These are phyloP conservation scores for Whalleya microplaca DNA, from an alignment of 2,329 filamentous ascomycete genomes.

Conservation along the genomic window DNA sequence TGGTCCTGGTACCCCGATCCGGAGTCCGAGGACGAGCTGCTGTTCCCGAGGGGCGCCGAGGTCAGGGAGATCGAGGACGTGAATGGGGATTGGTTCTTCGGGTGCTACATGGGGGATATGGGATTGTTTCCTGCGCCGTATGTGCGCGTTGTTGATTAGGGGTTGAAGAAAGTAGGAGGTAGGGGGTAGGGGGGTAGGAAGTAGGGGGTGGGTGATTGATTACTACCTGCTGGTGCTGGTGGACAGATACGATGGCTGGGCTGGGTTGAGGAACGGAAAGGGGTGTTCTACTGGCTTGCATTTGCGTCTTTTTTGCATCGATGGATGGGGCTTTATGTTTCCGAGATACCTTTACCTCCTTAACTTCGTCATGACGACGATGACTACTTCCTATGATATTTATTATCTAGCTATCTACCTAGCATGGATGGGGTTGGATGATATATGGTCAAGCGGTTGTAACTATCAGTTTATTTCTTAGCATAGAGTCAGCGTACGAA, in stretches of 20 bases:
- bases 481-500: no score
- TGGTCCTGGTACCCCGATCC: slow-evolving; percentile 80
- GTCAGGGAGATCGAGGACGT: slow-evolving; percentile 83
- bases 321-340: background rate
- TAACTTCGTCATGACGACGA: no score
- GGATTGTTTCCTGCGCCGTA: slow-evolving; percentile 83
- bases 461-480: no score
- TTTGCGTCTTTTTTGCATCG: background rate
- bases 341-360: background rate
- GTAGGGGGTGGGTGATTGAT: no score
- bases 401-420: no score
- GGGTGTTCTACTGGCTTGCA: background rate
- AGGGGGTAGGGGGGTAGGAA: no score
- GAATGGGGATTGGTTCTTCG: slow-evolving; percentile 90
- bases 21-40: slow-evolving; percentile 71
- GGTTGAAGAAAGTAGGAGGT: no score
- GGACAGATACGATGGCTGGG: background rate
- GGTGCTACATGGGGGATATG: slow-evolving; percentile 78
- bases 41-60: slow-evolving; percentile 83
- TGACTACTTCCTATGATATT: background rate
- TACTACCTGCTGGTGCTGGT: no score
- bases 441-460: no score
- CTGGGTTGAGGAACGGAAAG: background rate
- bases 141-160: slow-evolving; percentile 55
- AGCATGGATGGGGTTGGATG: no score